phyloP scores from a whole-genome alignment of 176 grass and related monocot species.

The Oryza glaberrima region DNA sequence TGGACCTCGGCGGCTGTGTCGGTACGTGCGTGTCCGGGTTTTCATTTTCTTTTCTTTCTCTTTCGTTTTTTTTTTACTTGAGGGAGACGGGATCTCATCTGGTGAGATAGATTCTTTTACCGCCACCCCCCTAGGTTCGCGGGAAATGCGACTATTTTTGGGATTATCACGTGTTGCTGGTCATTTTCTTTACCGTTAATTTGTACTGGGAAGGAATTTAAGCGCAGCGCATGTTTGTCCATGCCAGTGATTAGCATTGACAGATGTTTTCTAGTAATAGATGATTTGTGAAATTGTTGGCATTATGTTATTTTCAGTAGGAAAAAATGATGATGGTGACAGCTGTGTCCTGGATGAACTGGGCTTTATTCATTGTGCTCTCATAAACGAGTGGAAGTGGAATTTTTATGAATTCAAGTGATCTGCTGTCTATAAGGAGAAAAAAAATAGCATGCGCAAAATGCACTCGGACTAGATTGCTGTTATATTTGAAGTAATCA shows the following conservation, averaged over 20 bases:
- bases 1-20: constrained; percentile 28
- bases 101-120: constrained; percentile 8
- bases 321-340: not conserved
- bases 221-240: constrained; percentile 36
- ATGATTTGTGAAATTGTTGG: not conserved
- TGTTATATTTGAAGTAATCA: too few relatives aligned
- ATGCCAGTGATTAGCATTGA: not conserved
- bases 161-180: constrained; percentile 23
- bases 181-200: constrained; percentile 21
- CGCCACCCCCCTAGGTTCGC: not conserved
- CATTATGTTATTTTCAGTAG: constrained; percentile 4
- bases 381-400: not conserved
- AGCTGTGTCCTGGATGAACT: not conserved
- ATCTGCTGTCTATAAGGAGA: too few relatives aligned
- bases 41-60: not conserved
- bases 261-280: not conserved
- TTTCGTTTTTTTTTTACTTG: constrained; percentile 5
- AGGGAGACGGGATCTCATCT: constrained; percentile 29
- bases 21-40: constrained; percentile 40
- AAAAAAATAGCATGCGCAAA: too few relatives aligned
- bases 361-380: not conserved
- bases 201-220: not conserved
- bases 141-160: constrained; percentile 11
- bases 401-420: not conserved
- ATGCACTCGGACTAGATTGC: too few relatives aligned